phyloP scores from a whole-genome alignment of 1,284 basidiomycete species.

The Trichosporon sp. region DNA sequence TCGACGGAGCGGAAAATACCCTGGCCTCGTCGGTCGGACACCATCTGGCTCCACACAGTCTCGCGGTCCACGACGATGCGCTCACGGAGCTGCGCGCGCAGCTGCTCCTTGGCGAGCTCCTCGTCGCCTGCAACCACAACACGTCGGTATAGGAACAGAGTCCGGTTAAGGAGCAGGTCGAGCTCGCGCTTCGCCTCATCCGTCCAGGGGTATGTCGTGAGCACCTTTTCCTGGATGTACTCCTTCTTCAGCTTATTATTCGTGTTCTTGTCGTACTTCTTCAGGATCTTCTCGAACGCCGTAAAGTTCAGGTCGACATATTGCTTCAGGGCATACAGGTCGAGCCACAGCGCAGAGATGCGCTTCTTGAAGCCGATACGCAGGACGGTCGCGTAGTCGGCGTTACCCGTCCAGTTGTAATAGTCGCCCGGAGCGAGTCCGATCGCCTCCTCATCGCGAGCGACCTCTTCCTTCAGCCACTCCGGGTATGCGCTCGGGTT shows the following conservation, averaged over 20 bases:
- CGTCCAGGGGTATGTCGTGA: slow-evolving; percentile 70
- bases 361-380: slow-evolving; percentile 88
- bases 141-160: slow-evolving; percentile 79
- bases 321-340: slow-evolving; percentile 80
- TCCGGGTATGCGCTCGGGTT: slow-evolving; percentile 43
- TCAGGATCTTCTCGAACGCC: slow-evolving; percentile 93
- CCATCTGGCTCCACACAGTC: slow-evolving; percentile 96
- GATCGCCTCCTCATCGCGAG: slow-evolving; percentile 22
- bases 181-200: slow-evolving; percentile 67
- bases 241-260: slow-evolving; percentile 79
- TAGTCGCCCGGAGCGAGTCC: slow-evolving; percentile 33
- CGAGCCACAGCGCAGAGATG: slow-evolving; percentile 84
- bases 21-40: slow-evolving; percentile 62
- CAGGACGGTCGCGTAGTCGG: slow-evolving; percentile 84
- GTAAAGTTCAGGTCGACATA: slow-evolving; percentile 93
- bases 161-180: slow-evolving; percentile 64
- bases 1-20: slow-evolving; percentile 72
- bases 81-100: slow-evolving; percentile 86
- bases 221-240: slow-evolving; percentile 78
- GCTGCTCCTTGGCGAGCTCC: slow-evolving; percentile 72
- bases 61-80: slow-evolving; percentile 62
- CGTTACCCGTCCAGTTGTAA: slow-evolving; percentile 74
- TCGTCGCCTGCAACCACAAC: slow-evolving; percentile 80
- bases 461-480: slow-evolving; percentile 34
- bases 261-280: slow-evolving; percentile 98